Conservation (phyloP, 768 basidiomycete species). For the Mycena amicta region DNA sequence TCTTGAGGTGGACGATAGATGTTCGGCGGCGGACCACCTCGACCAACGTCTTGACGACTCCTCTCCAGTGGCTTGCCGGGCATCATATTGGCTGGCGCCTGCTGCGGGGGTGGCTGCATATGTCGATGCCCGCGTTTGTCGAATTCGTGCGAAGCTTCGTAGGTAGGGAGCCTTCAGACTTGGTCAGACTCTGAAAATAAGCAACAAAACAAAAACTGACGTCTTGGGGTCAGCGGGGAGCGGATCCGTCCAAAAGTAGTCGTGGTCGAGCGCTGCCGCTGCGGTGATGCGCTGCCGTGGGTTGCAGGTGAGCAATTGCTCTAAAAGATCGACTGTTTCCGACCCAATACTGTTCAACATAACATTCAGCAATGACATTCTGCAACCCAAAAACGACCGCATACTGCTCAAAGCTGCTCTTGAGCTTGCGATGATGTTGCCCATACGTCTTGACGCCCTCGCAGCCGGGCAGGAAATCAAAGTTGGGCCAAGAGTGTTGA, state of each 20-base stretch:
- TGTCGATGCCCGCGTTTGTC: conserved; percentile 70
- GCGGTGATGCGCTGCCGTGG: conserved; percentile 86
- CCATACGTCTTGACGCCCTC: conserved; percentile 73
- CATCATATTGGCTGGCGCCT: background rate
- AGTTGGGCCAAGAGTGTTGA: conserved; percentile 80
- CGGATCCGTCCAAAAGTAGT: conserved; percentile 94
- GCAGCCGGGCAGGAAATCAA: conserved; percentile 73
- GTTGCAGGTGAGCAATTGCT: conserved; percentile 80
- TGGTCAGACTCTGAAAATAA: too few relatives aligned
- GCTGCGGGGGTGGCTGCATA: conserved; percentile 28
- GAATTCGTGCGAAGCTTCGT: conserved; percentile 84
- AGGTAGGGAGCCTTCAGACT: conserved; percentile 61
- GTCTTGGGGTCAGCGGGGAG: conserved; percentile 82
- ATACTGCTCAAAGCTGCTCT: conserved; percentile 60
- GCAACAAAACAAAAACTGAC: conserved; percentile 52
- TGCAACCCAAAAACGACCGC: conserved; percentile 28
- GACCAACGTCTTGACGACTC: background rate
- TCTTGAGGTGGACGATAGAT: too few relatives aligned
- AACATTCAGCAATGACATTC: conserved; percentile 9
- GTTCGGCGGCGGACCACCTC: background rate
- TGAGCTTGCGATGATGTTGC: conserved; percentile 52
- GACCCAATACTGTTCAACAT: conserved; percentile 54
- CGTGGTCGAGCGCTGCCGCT: conserved; percentile 82
- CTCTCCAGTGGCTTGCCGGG: background rate
- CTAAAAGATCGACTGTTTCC: conserved; percentile 81